Conservation (phyloP, 2,329 filamentous ascomycete genomes). For the Verticillium nonalfalfae region DNA sequence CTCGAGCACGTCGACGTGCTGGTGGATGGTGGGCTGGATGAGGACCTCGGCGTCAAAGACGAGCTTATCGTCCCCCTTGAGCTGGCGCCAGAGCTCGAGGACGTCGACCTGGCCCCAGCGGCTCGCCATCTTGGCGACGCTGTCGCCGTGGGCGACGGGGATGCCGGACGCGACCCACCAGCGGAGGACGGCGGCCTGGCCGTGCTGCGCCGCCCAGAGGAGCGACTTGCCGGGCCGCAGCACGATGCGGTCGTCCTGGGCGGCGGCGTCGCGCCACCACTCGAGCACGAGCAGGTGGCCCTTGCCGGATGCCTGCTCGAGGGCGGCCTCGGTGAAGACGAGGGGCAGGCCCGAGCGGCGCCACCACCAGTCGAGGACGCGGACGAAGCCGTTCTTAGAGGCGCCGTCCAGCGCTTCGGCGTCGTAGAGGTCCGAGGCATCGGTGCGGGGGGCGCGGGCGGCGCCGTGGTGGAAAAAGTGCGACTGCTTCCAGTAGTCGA, state of each 20-base stretch:
- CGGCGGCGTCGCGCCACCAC: conserved; percentile 79
- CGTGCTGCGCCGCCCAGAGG: conserved; percentile 76
- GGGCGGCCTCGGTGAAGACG: conserved; percentile 77
- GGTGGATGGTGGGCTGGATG: conserved; percentile 80
- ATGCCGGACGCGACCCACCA: conserved; percentile 88
- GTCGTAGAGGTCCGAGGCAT: conserved; percentile 47
- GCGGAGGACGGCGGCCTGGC: conserved; percentile 67
- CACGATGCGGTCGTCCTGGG: conserved; percentile 49
- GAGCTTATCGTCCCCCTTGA: conserved; percentile 60
- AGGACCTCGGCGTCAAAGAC: conserved; percentile 80
- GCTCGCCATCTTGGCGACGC: conserved; percentile 76
- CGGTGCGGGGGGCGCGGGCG: neutral
- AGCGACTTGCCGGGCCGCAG: conserved; percentile 82
- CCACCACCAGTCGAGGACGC: conserved; percentile 90
- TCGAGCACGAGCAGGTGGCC: conserved; percentile 82
- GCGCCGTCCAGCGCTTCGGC: conserved; percentile 81
- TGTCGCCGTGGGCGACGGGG: conserved; percentile 71
- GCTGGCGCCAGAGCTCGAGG: conserved; percentile 70
- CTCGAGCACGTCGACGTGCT: conserved; percentile 76
- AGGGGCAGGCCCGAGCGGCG: conserved; percentile 68
- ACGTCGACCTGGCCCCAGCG: conserved; percentile 80
- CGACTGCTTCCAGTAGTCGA: conserved; percentile 88
- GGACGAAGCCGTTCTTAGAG: conserved; percentile 76
- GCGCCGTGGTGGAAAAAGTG: conserved; percentile 60
- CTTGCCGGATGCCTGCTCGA: conserved; percentile 81